phyloP scores from a whole-genome alignment of 2,329 filamentous ascomycete species.

The Fusarium piperis region DNA sequence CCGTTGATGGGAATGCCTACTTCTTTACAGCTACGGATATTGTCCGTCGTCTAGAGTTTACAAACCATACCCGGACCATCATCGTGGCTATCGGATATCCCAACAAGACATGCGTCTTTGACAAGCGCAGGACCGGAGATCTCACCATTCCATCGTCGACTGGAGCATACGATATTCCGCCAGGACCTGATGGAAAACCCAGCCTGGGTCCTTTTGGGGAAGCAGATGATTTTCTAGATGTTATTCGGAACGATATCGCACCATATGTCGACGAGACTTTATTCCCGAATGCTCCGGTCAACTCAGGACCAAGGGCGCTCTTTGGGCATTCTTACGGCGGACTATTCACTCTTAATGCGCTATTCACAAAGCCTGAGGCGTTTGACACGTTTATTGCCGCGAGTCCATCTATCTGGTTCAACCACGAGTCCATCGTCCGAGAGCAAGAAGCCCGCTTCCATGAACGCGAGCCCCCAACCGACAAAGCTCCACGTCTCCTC shows the following conservation, averaged over 20 bases:
- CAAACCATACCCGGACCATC: conserved; percentile 37
- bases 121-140: conserved; percentile 41
- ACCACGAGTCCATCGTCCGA: conserved; percentile 50
- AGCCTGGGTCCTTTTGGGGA: conserved; percentile 47
- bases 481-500: conserved; percentile 43
- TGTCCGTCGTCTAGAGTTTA: conserved; percentile 37
- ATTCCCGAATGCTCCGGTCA: conserved; percentile 41
- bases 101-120: conserved; percentile 39
- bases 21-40: conserved; percentile 47
- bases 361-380: conserved; percentile 51
- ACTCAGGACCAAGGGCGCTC: conserved; percentile 52
- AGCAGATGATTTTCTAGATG: conserved; percentile 55
- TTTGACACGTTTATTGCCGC: conserved; percentile 58
- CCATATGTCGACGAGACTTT: conserved; percentile 40
- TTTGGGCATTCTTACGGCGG: conserved; percentile 62
- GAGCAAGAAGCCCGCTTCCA: conserved; percentile 44
- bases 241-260: conserved; percentile 52
- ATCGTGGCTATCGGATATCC: conserved; percentile 48
- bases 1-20: conserved; percentile 49
- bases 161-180: conserved; percentile 29
- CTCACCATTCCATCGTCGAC: conserved; percentile 41
- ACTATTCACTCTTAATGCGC: conserved; percentile 55
- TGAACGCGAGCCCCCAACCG: neutral
- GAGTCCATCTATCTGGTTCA: conserved; percentile 60
- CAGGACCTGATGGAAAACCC: conserved; percentile 33